These are phyloP conservation scores for Paraconiothyrium sp. DNA, from an alignment of 2,329 filamentous ascomycete species.

Conservation along the genomic window DNA sequence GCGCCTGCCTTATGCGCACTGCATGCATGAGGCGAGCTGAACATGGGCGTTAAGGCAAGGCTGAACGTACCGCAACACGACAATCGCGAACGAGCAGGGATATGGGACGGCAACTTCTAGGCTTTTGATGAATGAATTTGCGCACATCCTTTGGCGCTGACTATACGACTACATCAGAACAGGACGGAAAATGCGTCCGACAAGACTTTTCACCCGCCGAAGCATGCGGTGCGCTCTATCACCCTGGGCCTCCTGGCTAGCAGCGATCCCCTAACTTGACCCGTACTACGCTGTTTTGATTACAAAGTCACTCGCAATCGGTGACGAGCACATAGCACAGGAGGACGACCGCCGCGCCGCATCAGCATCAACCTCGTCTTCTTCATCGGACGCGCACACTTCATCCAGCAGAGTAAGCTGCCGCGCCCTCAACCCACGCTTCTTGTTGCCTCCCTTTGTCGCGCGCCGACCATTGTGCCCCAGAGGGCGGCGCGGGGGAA, in stretches of 20 bases:
- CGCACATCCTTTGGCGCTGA: neutral
- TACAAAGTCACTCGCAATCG: neutral
- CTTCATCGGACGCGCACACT: conserved; percentile 67
- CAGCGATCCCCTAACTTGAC: conserved; percentile 68
- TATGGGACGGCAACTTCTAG: too few species aligned
- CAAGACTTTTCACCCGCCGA: conserved; percentile 2
- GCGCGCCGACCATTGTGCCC: conserved; percentile 55
- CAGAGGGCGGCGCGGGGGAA: conserved; percentile 43
- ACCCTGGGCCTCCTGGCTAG: conserved; percentile 7
- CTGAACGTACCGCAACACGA: too few species aligned
- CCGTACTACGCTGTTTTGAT: conserved; percentile 22
- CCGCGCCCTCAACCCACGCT: conserved; percentile 41
- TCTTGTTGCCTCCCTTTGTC: conserved; percentile 49
- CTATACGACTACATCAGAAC: neutral
- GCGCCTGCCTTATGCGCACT: too few species aligned
- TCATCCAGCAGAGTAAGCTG: conserved; percentile 57
- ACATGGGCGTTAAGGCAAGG: too few species aligned
- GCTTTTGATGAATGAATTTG: neutral
- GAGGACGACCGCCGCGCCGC: conserved; percentile 70
- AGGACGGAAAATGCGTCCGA: neutral
- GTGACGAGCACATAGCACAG: conserved; percentile 54
- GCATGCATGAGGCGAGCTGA: too few species aligned
- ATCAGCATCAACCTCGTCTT: conserved; percentile 70
- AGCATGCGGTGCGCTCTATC: neutral
- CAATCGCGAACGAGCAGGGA: too few species aligned